These are phyloP conservation scores for Zygoascus ofunaensis DNA, from an alignment of 805 yeast species.

Conservation along the genomic window DNA sequence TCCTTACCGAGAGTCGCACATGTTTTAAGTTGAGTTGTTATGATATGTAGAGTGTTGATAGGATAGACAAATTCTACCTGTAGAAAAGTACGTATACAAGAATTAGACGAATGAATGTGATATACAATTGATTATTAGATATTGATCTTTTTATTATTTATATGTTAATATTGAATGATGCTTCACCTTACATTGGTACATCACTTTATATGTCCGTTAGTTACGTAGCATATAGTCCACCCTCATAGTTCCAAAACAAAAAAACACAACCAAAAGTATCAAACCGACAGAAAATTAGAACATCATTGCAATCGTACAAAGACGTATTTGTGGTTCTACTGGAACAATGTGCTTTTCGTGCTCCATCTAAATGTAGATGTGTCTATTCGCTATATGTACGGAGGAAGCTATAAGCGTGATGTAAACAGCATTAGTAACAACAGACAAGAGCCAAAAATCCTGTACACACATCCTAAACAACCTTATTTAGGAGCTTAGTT, in stretches of 20 bases:
- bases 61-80: neutral
- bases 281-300: neutral
- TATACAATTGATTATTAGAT: neutral
- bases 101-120: neutral
- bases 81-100: neutral
- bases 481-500: too few species aligned
- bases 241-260: too few species aligned
- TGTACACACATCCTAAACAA: too few species aligned
- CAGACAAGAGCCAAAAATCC: too few species aligned
- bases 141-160: too few species aligned
- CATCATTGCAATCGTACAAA: neutral
- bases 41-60: neutral
- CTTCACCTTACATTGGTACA: neutral
- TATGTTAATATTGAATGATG: neutral
- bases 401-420: too few species aligned
- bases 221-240: too few species aligned
- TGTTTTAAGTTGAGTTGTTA: neutral
- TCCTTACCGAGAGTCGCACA: slow-evolving; percentile 33
- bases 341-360: neutral
- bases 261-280: neutral
- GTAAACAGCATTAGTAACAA: too few species aligned
- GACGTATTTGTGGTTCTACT: neutral
- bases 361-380: too few species aligned
- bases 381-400: too few species aligned
- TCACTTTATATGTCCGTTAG: too few species aligned